Conservation (phyloP, 2,329 filamentous ascomycete genomes). For the Fusarium sterilihyphosum region DNA sequence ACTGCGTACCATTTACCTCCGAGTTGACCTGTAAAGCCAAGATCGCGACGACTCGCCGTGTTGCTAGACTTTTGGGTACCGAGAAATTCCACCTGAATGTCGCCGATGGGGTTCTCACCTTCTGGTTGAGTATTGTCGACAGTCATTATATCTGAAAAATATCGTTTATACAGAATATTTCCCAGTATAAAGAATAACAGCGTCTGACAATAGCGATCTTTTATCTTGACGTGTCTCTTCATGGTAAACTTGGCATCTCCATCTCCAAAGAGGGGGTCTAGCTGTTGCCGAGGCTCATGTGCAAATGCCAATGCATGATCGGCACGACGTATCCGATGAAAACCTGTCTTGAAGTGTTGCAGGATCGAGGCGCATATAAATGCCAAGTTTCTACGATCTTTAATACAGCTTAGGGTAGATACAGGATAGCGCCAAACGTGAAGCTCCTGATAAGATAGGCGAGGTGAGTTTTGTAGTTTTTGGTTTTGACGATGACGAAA, state of each 20-base stretch:
- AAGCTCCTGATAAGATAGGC: neutral
- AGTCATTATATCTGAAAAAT: neutral
- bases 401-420: neutral
- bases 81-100: constrained; percentile 44
- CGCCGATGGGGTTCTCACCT: constrained; percentile 49
- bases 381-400: too few species aligned
- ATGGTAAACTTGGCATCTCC: neutral
- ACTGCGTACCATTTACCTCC: constrained; percentile 52
- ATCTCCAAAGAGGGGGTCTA: neutral
- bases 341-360: neutral
- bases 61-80: constrained; percentile 51
- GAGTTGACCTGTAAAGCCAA: constrained; percentile 51
- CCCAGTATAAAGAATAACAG: fast-evolving
- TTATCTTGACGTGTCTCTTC: neutral
- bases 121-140: constrained; percentile 52
- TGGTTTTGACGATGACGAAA: neutral
- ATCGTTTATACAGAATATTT: fast-evolving
- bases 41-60: constrained; percentile 50
- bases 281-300: constrained; percentile 23
- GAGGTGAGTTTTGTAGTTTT: neutral
- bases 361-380: neutral
- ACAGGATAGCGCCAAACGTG: neutral
- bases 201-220: neutral
- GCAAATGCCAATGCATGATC: constrained; percentile 9
- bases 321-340: neutral